A percentile compares a stretch with the other conserved stretches of the same genome.
phyloP scores from a whole-genome alignment of 2,329 filamentous ascomycete genomes.

The Gnomoniopsis sp. region DNA sequence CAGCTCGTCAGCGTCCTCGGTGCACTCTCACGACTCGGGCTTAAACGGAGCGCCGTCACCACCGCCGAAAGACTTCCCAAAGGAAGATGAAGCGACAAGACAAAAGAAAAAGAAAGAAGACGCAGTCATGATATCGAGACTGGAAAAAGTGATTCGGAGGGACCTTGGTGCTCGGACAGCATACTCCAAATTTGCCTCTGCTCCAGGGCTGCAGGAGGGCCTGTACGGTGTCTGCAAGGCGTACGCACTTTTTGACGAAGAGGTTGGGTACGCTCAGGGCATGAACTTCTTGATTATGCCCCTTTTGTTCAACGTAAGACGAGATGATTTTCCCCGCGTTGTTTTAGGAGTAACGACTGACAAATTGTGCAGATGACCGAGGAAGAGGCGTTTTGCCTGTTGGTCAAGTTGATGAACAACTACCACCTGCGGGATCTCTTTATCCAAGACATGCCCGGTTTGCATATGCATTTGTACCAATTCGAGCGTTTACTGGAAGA shows the following conservation, averaged over 20 bases:
- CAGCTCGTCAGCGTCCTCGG: conserved; percentile 77
- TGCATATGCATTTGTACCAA: conserved; percentile 90
- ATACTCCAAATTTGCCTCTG: conserved; percentile 92
- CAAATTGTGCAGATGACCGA: conserved; percentile 71
- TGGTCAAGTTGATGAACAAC: conserved; percentile 94
- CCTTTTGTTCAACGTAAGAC: conserved; percentile 79
- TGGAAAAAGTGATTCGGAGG: conserved; percentile 88
- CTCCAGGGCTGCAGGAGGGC: conserved; percentile 86
- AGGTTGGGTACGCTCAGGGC: conserved; percentile 93
- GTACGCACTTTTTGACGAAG: conserved; percentile 92
- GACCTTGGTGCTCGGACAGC: conserved; percentile 91
- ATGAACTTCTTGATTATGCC: conserved; percentile 99
- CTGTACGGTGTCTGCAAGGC: conserved; percentile 96
- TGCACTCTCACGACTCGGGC: conserved; percentile 73
- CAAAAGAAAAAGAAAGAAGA: conserved; percentile 81
- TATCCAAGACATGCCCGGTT: conserved; percentile 90
- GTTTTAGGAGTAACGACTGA: background rate
- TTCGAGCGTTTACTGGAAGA: conserved; percentile 95
- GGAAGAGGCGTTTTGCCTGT: conserved; percentile 90
- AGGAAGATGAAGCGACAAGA: conserved; percentile 58
- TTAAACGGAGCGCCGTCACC: conserved; percentile 55
- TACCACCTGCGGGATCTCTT: conserved; percentile 92
- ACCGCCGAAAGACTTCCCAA: conserved; percentile 57
- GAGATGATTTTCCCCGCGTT: background rate
- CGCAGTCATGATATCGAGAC: conserved; percentile 66